Conservation (phyloP, 129 eudicot species). For the Apium graveolens region DNA sequence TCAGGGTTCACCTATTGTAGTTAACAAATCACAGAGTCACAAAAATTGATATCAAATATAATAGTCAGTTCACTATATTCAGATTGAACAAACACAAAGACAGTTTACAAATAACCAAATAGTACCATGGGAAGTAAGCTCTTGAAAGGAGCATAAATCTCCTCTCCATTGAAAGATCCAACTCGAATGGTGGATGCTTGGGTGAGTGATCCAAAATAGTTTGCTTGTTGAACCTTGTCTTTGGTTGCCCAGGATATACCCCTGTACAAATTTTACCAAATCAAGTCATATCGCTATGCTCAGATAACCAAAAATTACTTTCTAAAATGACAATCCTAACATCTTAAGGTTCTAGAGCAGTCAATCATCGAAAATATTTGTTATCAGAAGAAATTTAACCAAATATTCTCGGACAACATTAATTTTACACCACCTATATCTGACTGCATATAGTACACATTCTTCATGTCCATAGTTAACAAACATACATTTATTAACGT, state of each 20-base stretch:
- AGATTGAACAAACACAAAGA: background rate
- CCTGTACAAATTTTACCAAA: constrained; percentile 28
- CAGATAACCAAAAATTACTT: background rate
- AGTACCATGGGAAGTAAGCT: constrained; percentile 93
- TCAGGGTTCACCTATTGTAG: constrained; percentile 77
- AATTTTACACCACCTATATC: no score
- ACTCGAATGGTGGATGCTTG: constrained; percentile 93
- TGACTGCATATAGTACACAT: background rate
- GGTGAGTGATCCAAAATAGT: constrained; percentile 89
- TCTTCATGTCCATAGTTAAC: background rate
- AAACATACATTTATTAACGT: background rate
- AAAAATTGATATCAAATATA: background rate
- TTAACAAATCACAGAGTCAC: background rate
- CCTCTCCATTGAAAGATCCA: constrained; percentile 97
- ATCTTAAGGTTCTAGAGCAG: background rate
- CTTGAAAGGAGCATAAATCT: constrained; percentile 96
- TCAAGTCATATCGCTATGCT: background rate
- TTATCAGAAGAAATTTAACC: background rate
- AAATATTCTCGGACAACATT: background rate
- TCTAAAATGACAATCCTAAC: background rate
- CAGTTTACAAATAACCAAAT: background rate
- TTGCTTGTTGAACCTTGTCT: constrained; percentile 14
- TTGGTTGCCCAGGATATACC: constrained; percentile 85
- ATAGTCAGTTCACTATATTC: background rate
- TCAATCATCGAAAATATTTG: background rate